These are phyloP conservation scores for Hypoxylon lienhwacheense DNA, from an alignment of 495 filamentous ascomycete genomes.

Conservation along the genomic window DNA sequence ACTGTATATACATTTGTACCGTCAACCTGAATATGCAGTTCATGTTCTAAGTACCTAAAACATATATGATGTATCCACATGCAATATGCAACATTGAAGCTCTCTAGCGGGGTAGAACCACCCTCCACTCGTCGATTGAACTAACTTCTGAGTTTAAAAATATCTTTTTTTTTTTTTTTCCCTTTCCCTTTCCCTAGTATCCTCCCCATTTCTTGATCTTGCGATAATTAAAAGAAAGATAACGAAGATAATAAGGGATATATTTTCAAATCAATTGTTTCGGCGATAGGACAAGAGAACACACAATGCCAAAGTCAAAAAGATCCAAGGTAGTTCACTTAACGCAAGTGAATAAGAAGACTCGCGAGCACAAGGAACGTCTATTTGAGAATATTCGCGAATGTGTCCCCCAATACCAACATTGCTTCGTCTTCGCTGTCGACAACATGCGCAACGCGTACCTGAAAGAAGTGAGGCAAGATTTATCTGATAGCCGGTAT, in stretches of 20 bases:
- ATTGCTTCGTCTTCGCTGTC: constrained; percentile 89
- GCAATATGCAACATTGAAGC: too few relatives aligned
- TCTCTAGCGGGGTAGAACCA: too few relatives aligned
- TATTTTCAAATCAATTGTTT: background rate
- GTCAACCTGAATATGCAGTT: too few relatives aligned
- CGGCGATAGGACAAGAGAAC: constrained; percentile 11
- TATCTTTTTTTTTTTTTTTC: constrained; percentile 4
- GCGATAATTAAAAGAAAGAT: too few relatives aligned
- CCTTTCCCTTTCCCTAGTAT: background rate
- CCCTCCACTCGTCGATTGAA: too few relatives aligned
- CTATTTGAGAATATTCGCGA: constrained; percentile 88
- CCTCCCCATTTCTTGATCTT: too few relatives aligned
- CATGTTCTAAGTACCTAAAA: too few relatives aligned
- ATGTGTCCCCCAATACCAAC: constrained; percentile 79
- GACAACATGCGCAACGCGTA: constrained; percentile 99
- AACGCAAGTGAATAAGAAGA: constrained; percentile 89
- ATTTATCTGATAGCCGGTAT: constrained; percentile 84
- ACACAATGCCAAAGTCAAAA: constrained; percentile 93
- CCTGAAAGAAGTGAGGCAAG: constrained; percentile 84
- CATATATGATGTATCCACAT: too few relatives aligned
- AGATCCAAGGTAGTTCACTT: constrained; percentile 84
- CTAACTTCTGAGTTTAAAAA: too few relatives aligned
- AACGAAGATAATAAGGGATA: too few relatives aligned
- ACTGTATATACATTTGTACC: too few relatives aligned
- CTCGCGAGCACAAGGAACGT: constrained; percentile 79